A percentile compares a stretch with the other conserved stretches of the same genome.
phyloP scores from a whole-genome alignment of 768 basidiomycete genomes.

The Kwoniella sp. region DNA sequence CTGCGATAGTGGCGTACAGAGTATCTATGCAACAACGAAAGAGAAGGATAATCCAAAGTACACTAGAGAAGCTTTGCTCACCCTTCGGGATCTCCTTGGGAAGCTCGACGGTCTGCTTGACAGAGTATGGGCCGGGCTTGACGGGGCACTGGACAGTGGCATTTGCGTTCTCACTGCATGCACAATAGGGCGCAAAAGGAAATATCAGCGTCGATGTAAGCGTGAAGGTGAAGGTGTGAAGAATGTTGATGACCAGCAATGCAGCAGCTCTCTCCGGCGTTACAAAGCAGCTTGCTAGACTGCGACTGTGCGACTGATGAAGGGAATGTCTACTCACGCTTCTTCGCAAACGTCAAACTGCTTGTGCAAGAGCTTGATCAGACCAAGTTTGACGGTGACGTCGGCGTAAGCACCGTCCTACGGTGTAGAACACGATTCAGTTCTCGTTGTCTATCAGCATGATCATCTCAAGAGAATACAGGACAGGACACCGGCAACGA shows the following conservation, averaged over 20 bases:
- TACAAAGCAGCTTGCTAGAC: no score
- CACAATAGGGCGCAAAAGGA: neutral
- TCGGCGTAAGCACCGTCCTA: conserved; percentile 90
- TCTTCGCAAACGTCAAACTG: conserved; percentile 87
- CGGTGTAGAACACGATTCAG: neutral
- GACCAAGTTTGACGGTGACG: conserved; percentile 88
- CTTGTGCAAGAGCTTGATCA: conserved; percentile 83
- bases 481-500: no score
- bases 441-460: no score
- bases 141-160: conserved; percentile 83
- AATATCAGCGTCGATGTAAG: conserved; percentile 7
- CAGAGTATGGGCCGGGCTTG: conserved; percentile 67
- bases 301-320: no score
- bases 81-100: conserved; percentile 89
- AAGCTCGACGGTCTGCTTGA: conserved; percentile 78
- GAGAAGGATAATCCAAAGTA: no score
- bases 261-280: no score
- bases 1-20: no score
- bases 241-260: no score
- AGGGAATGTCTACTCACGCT: conserved; percentile 66
- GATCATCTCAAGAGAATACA: no score
- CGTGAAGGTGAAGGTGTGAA: neutral
- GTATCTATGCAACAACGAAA: no score
- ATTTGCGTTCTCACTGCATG: conserved; percentile 69
- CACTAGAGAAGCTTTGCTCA: no score